Percentiles rank a stretch among this genome's conserved stretches.
These are phyloP conservation scores for Candida andamanensis DNA, from an alignment of 805 yeast genomes.

Conservation along the genomic window DNA sequence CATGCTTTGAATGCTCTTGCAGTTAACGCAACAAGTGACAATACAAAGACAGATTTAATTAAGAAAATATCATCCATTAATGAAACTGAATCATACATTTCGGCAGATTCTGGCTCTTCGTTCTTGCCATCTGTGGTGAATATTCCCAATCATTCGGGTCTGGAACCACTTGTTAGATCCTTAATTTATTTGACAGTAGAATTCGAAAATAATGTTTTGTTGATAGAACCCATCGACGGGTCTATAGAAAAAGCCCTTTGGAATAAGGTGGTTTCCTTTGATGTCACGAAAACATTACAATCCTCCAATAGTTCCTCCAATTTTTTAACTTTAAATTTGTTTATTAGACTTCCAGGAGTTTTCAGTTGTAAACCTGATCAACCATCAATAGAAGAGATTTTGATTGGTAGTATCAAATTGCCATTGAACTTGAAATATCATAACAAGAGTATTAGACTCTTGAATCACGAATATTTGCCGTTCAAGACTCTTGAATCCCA, in stretches of 20 bases:
- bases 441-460: slow-evolving; percentile 47
- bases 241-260: slow-evolving; percentile 73
- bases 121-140: slow-evolving; percentile 51
- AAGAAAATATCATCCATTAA: slow-evolving; percentile 24
- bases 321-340: slow-evolving; percentile 66
- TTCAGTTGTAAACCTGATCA: slow-evolving; percentile 17
- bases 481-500: slow-evolving; percentile 42
- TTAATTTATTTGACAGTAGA: slow-evolving; percentile 84
- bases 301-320: slow-evolving; percentile 31
- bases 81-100: slow-evolving; percentile 20
- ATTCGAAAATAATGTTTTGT: slow-evolving; percentile 89
- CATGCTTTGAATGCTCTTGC: slow-evolving; percentile 62
- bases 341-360: slow-evolving; percentile 69
- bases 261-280: slow-evolving; percentile 88
- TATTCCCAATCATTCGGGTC: slow-evolving; percentile 29
- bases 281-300: slow-evolving; percentile 48
- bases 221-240: slow-evolving; percentile 83
- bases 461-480: slow-evolving; percentile 51
- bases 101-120: slow-evolving; percentile 29
- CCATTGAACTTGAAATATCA: slow-evolving; percentile 53
- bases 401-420: slow-evolving; percentile 66
- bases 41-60: slow-evolving; percentile 23
- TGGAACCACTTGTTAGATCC: slow-evolving; percentile 49
- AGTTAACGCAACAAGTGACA: slow-evolving; percentile 40
- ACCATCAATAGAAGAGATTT: slow-evolving; percentile 54